phyloP scores from a whole-genome alignment of 345 rosid genomes.

The Physaria fendleri region DNA sequence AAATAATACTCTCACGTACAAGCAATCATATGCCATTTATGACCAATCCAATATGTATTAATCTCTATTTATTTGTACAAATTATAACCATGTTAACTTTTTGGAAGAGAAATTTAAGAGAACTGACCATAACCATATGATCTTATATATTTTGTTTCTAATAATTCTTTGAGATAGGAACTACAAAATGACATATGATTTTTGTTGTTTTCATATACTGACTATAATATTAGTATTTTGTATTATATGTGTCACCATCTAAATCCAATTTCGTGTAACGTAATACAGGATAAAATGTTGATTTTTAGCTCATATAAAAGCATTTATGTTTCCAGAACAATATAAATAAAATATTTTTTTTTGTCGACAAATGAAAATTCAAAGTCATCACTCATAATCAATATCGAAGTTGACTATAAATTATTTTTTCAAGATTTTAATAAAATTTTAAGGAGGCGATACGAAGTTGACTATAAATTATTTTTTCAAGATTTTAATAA shows the following conservation, averaged over 20 bases:
- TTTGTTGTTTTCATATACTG: neutral
- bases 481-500: too few relatives aligned
- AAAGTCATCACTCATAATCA: constrained; percentile 27
- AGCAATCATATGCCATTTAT: constrained; percentile 34
- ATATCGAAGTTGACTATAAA: constrained; percentile 28
- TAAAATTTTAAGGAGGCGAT: constrained; percentile 14
- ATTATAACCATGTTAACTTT: neutral
- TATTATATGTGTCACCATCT: neutral
- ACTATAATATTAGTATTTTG: neutral
- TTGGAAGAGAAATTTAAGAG: neutral
- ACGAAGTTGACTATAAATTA: constrained; percentile 28
- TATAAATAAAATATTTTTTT: neutral
- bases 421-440: too few relatives aligned
- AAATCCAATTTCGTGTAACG: neutral
- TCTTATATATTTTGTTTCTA: too few relatives aligned
- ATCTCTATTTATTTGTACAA: neutral
- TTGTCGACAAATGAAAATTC: constrained; percentile 1
- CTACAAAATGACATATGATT: too few relatives aligned
- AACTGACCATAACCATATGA: too few relatives aligned
- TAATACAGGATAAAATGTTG: neutral
- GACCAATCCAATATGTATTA: constrained; percentile 17
- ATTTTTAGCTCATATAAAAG: neutral
- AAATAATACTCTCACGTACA: constrained; percentile 27
- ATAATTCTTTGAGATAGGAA: too few relatives aligned
- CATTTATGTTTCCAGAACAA: constrained; percentile 19